Evolutionary conservation across 495 filamentous ascomycete species (phyloP), one percentile per base, ranked within the genome.

Genomic region (Hypoxylon fragiforme): DNA sequence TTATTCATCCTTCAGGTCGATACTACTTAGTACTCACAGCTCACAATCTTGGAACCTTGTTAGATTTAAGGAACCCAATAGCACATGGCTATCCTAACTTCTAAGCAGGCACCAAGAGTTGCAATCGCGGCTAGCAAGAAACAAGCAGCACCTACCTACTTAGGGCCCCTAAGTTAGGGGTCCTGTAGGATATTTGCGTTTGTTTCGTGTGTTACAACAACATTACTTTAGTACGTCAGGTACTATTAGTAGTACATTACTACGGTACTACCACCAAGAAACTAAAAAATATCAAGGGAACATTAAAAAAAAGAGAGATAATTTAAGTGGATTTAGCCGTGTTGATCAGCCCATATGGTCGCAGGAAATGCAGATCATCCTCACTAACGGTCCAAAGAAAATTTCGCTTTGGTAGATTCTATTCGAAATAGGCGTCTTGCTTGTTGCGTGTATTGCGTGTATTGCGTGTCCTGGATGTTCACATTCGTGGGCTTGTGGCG

Each of bases 161-260:
- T n/a, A n/a, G n/a, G n/a, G n/a, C n/a, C n/a, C n/a, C n/a, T n/a
- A n/a, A n/a, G n/a, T n/a, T n/a, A n/a, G n/a, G n/a, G n/a, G n/a
- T n/a, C n/a, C 13, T 45, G 41, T 47, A 39, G 18, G 24, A n/a
- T n/a, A n/a, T n/a, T n/a, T n/a, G 8, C 18, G 36, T 43, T 43
- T 44, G 52, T 54, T 60, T 60, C 49, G 49, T 28, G 26, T 60
- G 55, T 12, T 16, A n/a, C n/a, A n/a, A n/a, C n/a, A n/a, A n/a
- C n/a, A n/a, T n/a, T n/a, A n/a, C n/a, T n/a, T n/a, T n/a, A n/a
- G n/a, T n/a, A n/a, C n/a, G n/a, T n/a, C n/a, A n/a, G n/a, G n/a
- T n/a, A n/a, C n/a, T n/a, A n/a, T n/a, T n/a, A n/a, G n/a, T n/a
- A n/a, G n/a, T n/a, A n/a, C n/a, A n/a, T n/a, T n/a, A n/a, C n/a